Conservation (phyloP, 2,329 filamentous ascomycete genomes). For the Stagonosporopsis chrysanthemi region DNA sequence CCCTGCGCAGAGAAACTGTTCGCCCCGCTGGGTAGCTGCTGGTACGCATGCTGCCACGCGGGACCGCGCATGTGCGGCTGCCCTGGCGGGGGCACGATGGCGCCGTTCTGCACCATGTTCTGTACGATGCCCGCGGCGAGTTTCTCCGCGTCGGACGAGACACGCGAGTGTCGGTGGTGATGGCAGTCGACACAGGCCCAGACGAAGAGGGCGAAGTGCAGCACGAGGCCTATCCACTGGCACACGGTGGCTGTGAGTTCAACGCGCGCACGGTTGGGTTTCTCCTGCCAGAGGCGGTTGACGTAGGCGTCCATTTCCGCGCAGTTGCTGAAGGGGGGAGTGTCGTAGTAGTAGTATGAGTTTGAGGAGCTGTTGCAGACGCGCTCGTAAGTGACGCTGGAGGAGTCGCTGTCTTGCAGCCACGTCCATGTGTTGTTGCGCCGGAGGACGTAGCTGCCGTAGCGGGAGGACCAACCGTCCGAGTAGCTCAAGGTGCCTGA, state of each 20-base stretch:
- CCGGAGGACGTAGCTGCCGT: constrained; percentile 34
- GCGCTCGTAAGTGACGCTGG: constrained; percentile 22
- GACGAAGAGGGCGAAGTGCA: constrained; percentile 48
- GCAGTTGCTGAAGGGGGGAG: constrained; percentile 31
- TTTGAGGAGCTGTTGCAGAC: constrained; percentile 21
- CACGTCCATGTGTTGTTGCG: constrained; percentile 46
- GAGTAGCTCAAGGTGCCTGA: constrained; percentile 27
- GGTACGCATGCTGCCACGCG: constrained; percentile 3
- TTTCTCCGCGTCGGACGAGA: constrained; percentile 43
- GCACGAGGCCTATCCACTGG: constrained; percentile 38
- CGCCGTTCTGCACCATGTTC: constrained; percentile 44
- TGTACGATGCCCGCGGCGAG: constrained; percentile 44
- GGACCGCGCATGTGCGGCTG: constrained; percentile 17
- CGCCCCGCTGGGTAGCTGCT: neutral
- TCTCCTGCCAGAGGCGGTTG: constrained; percentile 39
- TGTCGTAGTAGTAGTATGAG: constrained; percentile 2
- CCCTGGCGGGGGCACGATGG: constrained; percentile 35
- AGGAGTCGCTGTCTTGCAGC: constrained; percentile 16
- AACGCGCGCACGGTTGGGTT: constrained; percentile 29
- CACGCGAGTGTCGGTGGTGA: constrained; percentile 29
- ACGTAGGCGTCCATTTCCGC: constrained; percentile 41
- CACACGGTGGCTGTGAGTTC: constrained; percentile 38
- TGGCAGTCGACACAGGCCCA: constrained; percentile 51
- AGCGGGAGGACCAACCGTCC: neutral
- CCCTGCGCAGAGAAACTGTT: neutral